Evolutionary conservation across 768 basidiomycete species (phyloP).

Genomic region (Hygrocybe coccinea): DNA sequence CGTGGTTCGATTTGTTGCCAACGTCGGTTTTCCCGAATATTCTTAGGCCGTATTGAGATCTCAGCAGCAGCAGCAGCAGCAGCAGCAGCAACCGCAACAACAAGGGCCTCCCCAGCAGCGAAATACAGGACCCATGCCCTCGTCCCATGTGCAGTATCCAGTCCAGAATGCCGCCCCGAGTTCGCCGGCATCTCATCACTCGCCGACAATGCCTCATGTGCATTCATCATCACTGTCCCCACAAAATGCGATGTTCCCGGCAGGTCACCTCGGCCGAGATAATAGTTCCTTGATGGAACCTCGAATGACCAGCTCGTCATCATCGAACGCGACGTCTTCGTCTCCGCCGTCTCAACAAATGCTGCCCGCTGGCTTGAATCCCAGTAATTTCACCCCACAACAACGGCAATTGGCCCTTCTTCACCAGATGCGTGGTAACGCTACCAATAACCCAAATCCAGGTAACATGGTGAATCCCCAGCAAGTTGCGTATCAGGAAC

Average conservation of each 20-base stretch:
- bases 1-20: too few species aligned
- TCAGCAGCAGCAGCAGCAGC: conserved; percentile 24
- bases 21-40: too few species aligned
- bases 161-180: conserved; percentile 19
- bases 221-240: conserved; percentile 6
- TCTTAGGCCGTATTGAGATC: conserved; percentile 6
- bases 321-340: too few species aligned
- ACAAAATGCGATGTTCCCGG: conserved; percentile 12
- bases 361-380: conserved; percentile 25
- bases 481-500: conserved; percentile 26
- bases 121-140: conserved; percentile 5
- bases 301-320: conserved; percentile 13
- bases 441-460: conserved; percentile 1
- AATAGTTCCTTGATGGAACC: conserved; percentile 31
- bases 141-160: conserved; percentile 13
- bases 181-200: conserved; percentile 17
- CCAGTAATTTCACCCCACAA: conserved; percentile 31
- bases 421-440: conserved; percentile 21
- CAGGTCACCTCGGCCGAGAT: conserved; percentile 4
- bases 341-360: conserved; percentile 26
- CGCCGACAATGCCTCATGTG: neutral
- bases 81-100: conserved; percentile 23
- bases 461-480: conserved; percentile 23
- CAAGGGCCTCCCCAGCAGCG: conserved; percentile 5
- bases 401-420: conserved; percentile 44